Evolutionary conservation across 345 rosid genomes (phyloP), one percentile per base, ranked within the genome.

Genomic region (Chamaenerion angustifolium): DNA sequence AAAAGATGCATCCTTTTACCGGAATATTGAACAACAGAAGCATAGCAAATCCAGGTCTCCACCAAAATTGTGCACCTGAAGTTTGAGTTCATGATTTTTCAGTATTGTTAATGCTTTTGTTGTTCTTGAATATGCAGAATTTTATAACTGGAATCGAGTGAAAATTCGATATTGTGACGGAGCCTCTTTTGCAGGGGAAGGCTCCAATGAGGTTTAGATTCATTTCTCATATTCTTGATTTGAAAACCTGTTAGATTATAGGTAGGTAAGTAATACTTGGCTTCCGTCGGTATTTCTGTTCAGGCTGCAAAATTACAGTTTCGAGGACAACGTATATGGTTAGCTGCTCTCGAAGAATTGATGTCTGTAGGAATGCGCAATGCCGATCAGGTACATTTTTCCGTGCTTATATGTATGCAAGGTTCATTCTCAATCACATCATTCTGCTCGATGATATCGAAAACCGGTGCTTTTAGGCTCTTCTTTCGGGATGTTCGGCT

Each of bases 401-500:
- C 40, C 15, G 0, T 13, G 10, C 10, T 31, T 31, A 31, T 31
- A 31, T 7, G 37, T 31, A 31, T 31, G 37, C 37, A 7, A 31
- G 37, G 5, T 31, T 31, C 37, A 31, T 31, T 31, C 37, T 23
- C 27, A 23, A 23, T 23, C 27, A 2, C 27, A n/a, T 56, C 15
- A 15, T 50, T 40, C 44, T 51, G 2, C 27, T 23, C 27, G 27
- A 5, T 5, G 10, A 31, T 4, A 21, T 21, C 25, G 5, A 31
- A 31, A 31, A 4, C 7, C 35, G 42, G 12, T 13, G 6, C 23
- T 53, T 40, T 60, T 73, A 92, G 99, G 90, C 86, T 49, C 94
- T 92, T 62, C 96, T 92, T 55, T 88, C 99, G 6, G 95, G 99
- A 13, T 92, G 94, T 65, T 92, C 99, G 37, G 94, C 99, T 11